phyloP scores from a whole-genome alignment of 305 asterid species.

The Solanum chacoense region DNA sequence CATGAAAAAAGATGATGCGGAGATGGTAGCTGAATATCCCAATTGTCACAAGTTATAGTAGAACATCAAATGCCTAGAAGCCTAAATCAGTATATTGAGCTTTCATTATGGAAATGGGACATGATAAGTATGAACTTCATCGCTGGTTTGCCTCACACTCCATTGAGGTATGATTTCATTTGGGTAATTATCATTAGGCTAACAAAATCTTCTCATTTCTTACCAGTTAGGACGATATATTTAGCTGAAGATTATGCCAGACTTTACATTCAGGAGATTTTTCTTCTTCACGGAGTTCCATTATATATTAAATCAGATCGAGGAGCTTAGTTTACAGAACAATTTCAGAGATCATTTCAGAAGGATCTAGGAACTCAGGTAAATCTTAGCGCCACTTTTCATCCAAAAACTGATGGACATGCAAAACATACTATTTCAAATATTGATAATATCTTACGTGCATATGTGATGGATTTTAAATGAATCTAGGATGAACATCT shows the following conservation, averaged over 20 bases:
- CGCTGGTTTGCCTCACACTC: neutral
- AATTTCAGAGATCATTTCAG: neutral
- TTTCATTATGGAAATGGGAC: neutral
- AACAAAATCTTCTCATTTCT: neutral
- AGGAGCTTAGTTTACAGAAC: neutral
- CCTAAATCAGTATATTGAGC: neutral
- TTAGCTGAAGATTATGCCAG: neutral
- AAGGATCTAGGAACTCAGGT: neutral
- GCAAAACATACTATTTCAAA: too few relatives aligned
- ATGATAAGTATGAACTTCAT: too few relatives aligned
- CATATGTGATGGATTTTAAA: too few relatives aligned
- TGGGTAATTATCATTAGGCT: neutral
- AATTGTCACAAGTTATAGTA: neutral
- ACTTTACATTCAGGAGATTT: neutral
- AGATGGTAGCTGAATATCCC: neutral
- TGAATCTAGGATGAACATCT: neutral
- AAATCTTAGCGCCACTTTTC: too few relatives aligned
- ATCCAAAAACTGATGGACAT: neutral
- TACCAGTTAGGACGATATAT: neutral
- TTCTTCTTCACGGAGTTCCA: fast-evolving
- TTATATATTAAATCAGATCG: too few relatives aligned
- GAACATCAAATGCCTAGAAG: neutral
- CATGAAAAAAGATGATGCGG: too few relatives aligned
- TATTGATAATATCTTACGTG: neutral
- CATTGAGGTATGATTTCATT: neutral